A percentile compares a stretch with the other conserved stretches of the same genome.
These are phyloP conservation scores for Tetracladium maxilliforme DNA, from an alignment of 2,329 filamentous ascomycete species.

Conservation along the genomic window DNA sequence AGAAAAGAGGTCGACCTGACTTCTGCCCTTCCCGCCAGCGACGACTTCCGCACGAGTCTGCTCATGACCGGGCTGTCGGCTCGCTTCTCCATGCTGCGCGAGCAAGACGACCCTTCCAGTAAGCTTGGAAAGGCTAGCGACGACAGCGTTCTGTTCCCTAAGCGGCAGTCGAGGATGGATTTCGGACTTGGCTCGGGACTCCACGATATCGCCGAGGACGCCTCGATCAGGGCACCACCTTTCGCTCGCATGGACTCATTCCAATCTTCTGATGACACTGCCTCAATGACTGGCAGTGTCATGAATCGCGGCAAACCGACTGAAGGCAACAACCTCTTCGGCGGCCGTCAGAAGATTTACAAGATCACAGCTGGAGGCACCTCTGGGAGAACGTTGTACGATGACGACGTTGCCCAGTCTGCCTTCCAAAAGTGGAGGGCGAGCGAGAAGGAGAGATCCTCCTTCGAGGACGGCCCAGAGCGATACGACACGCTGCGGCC, in stretches of 20 bases:
- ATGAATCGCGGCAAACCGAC: constrained; percentile 71
- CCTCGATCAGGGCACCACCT: constrained; percentile 57
- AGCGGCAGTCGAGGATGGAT: constrained; percentile 66
- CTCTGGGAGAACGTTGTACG: constrained; percentile 57
- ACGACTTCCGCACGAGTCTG: constrained; percentile 90
- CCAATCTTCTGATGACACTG: constrained; percentile 51
- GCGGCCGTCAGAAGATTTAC: constrained; percentile 90
- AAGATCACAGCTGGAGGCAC: constrained; percentile 49
- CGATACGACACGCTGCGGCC: constrained; percentile 28
- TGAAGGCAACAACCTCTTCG: constrained; percentile 88
- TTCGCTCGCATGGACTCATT: constrained; percentile 52
- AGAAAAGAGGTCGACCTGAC: constrained; percentile 60
- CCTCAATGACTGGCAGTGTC: constrained; percentile 47
- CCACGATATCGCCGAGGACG: constrained; percentile 80
- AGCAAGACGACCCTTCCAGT: constrained; percentile 83
- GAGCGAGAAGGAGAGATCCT: constrained; percentile 17
- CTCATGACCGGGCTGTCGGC: constrained; percentile 92
- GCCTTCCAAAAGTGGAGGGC: constrained; percentile 64
- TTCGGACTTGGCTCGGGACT: constrained; percentile 51
- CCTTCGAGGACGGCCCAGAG: too few species aligned
- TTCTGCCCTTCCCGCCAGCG: constrained; percentile 60
- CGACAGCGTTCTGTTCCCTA: constrained; percentile 78
- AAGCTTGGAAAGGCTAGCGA: constrained; percentile 89
- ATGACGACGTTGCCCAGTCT: constrained; percentile 72
- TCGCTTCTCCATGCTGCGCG: constrained; percentile 89